A percentile compares a stretch with the other conserved stretches of the same genome.
phyloP scores from a whole-genome alignment of 352 stramenopile species.

The Globisporangium heterothallicum region DNA sequence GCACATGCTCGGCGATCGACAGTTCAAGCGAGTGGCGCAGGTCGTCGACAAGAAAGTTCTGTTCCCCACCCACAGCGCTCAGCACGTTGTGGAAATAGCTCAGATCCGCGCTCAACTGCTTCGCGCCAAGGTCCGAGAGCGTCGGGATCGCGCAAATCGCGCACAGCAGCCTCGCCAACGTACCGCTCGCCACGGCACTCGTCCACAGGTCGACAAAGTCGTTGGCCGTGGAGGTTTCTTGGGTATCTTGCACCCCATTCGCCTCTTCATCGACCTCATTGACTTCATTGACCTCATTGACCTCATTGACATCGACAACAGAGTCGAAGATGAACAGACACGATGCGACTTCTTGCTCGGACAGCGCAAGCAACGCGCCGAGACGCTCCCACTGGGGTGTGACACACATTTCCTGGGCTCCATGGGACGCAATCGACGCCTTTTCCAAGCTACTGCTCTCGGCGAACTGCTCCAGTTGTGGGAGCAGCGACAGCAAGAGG shows the following conservation, averaged over 20 bases:
- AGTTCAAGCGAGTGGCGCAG: slow-evolving; percentile 38
- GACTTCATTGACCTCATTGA: too few relatives aligned
- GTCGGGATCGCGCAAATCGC: slow-evolving; percentile 49
- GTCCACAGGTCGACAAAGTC: slow-evolving; percentile 82
- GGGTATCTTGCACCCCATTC: too few relatives aligned
- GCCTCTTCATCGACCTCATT: too few relatives aligned
- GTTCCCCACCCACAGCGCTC: slow-evolving; percentile 55
- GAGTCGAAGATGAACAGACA: slow-evolving; percentile 47
- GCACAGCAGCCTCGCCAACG: slow-evolving; percentile 48
- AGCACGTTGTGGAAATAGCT: slow-evolving; percentile 81
- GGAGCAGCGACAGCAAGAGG: slow-evolving; percentile 68
- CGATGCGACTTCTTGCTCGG: slow-evolving; percentile 28
- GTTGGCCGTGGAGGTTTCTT: slow-evolving; percentile 6
- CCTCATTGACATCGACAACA: too few relatives aligned
- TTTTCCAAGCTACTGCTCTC: slow-evolving; percentile 59
- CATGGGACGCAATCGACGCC: slow-evolving; percentile 46
- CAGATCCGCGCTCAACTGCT: slow-evolving; percentile 64
- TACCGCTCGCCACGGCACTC: slow-evolving; percentile 51
- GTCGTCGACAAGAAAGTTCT: slow-evolving; percentile 51
- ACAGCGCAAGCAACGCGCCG: slow-evolving; percentile 38
- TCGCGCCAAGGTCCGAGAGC: slow-evolving; percentile 49
- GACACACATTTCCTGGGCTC: slow-evolving; percentile 41
- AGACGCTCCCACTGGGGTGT: slow-evolving; percentile 46
- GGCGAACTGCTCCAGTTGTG: slow-evolving; percentile 77
- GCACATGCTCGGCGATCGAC: slow-evolving; percentile 21